Evolutionary conservation across 2,329 filamentous ascomycete genomes (phyloP), one percentile per base, ranked within the genome.

Genomic region (Neodidymelliopsis sp.): DNA sequence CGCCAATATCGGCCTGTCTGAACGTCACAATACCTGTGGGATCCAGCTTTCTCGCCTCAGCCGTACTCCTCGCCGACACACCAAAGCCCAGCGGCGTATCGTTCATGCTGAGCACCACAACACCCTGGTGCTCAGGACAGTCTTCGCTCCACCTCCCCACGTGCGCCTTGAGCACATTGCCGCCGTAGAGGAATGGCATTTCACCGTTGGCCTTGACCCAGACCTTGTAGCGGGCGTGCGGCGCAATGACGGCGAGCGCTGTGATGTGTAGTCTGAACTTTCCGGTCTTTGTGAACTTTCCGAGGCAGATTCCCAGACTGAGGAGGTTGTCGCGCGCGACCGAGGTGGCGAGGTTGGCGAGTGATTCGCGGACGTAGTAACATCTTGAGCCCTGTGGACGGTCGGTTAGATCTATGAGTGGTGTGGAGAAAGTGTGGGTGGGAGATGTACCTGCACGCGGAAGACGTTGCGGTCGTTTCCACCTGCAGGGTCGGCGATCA

Each of bases 151-250:
- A 93, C 54, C 91, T 79, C 15, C 90, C 90, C 13, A 94, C 84
- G 71, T 91, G 88, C 23, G 87, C 88, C 73, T 90, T 90, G 61
- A 95, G 84, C 41, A 96, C 81, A 74, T 97, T 92, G 48, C 90
- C 90, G 42, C 94, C 94, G 75, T 97, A 99, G 35, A 99, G 77
- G 73, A 96, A 97, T 1, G 94, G 93, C 91, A 97, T 96, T 68
- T 95, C 92, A 60, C 94, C 94, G 75, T 97, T 97, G 51, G 87
- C 84, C 76, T 95, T 95, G 61, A 99, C 87, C 91, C 92, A 97
- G 63, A 97, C 86, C 84, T 97, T 97, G 78, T 96, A 96, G 51
- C 94, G 82, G 33, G 93, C 93, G 73, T 97, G 91, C 59, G 90
- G 88, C 48, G 92, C 89, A 59, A 99, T 88, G 56, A 97, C 84